Evolutionary conservation across 805 yeast species (phyloP).

Genomic region (Wickerhamiella azymoides): DNA sequence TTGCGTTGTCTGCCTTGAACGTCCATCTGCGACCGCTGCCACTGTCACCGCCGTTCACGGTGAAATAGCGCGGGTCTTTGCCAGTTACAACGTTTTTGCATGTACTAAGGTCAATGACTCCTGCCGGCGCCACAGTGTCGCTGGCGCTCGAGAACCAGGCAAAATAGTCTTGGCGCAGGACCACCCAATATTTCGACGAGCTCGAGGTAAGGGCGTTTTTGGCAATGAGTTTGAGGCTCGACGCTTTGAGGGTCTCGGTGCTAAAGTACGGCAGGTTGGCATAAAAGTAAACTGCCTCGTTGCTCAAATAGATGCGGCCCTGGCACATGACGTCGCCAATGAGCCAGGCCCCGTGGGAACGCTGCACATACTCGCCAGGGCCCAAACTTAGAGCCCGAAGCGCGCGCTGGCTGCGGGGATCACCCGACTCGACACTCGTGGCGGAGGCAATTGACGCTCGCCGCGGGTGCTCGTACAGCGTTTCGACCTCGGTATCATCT

Average conservation of each 20-base stretch:
- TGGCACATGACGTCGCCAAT: constrained; percentile 70
- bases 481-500: neutral
- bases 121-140: constrained; percentile 70
- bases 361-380: constrained; percentile 15
- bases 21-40: constrained; percentile 44
- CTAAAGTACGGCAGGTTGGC: constrained; percentile 56
- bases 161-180: constrained; percentile 53
- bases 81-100: neutral
- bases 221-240: constrained; percentile 32
- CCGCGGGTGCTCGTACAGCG: neutral
- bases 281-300: constrained; percentile 50
- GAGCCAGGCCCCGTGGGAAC: constrained; percentile 59
- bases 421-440: neutral
- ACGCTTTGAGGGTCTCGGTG: constrained; percentile 34
- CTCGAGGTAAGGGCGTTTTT: constrained; percentile 26
- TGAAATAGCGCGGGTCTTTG: constrained; percentile 35
- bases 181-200: constrained; percentile 60
- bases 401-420: neutral
- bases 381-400: constrained; percentile 12
- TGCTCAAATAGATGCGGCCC: constrained; percentile 70
- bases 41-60: constrained; percentile 28
- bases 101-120: constrained; percentile 55
- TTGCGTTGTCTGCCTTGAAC: constrained; percentile 60
- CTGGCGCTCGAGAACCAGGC: constrained; percentile 57
- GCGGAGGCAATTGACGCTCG: neutral